phyloP scores from a whole-genome alignment of 345 rosid genomes.

The Eucalyptus regnans region DNA sequence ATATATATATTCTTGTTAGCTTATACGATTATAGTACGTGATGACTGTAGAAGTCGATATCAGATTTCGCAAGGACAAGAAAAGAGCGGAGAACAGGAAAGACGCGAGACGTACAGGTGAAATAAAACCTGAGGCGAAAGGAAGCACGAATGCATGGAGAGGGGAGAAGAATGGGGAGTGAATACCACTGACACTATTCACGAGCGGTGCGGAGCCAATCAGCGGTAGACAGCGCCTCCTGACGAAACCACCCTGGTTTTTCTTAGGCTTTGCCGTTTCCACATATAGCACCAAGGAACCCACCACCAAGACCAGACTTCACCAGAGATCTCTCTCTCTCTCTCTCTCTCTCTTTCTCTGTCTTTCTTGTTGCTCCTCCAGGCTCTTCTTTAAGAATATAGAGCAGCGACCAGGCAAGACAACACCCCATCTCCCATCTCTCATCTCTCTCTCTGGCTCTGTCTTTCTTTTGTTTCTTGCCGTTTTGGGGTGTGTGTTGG shows the following conservation, averaged over 20 bases:
- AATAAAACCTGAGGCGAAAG: not conserved
- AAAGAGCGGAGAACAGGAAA: not conserved
- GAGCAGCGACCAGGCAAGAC: not conserved
- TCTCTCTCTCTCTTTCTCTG: not conserved
- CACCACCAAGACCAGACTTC: not conserved
- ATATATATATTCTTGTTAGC: not conserved
- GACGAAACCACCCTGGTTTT: constrained; percentile 10
- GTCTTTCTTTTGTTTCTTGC: not conserved
- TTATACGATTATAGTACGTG: not conserved
- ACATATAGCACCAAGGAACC: not conserved
- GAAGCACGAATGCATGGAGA: not conserved
- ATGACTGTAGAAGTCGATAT: not conserved
- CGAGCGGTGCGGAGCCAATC: constrained; percentile 1
- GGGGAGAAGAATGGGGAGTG: not conserved
- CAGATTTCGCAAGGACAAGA: not conserved
- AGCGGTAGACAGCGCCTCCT: constrained; percentile 10
- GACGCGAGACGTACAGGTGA: not conserved
- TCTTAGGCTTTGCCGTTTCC: not conserved
- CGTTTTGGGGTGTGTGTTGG: not conserved
- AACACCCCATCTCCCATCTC: not conserved
- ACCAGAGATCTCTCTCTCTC: not conserved
- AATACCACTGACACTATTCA: not conserved
- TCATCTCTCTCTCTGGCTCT: not conserved
- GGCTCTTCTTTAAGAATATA: too few species aligned
- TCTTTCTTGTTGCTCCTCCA: not conserved